Base-by-base conservation (phyloP, 2,329 filamentous ascomycete species). In the Neonectria coccinea region DNA sequence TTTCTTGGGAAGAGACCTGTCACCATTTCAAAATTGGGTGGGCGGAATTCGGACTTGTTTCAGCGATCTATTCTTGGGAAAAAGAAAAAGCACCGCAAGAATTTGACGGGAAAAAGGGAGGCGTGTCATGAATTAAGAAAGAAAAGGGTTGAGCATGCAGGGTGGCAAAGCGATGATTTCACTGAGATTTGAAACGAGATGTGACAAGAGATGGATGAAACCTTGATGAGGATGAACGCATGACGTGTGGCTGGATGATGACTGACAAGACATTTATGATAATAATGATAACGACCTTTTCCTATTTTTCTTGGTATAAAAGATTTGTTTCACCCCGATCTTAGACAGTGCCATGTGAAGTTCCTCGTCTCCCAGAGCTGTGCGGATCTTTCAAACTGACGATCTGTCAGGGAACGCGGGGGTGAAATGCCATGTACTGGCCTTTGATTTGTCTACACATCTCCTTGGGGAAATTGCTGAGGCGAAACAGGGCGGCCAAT, bases 241-340 rank as follows among this genome's bases (percentile, higher is more conserved):
- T 62, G 67, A 54, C 44, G 27, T 45, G 59, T 56, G 68, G 54
- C 56, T 59, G 62, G 64, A 66, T 65, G 60, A 70, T 67, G 62
- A 73, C 29, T 70, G 71, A 72, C 58, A 67, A 71, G 70, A 66
- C 53, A 67, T 62, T 71, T 60, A 73, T 69, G 71, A 73, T 62
- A 31, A 72, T 70, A 73, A 73, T 70, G 71, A 73, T 73, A 61
- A 73, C 55, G 68, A 72, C 51, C 53, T 58, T 64, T 64, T 67
- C 27, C 45, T 70, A 60, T 56, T 27, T 65, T 48, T 47, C 45
- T 51, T 62, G 44, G 48, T 62, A 59, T 31, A 57, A 31, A 8
- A n/a, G n/a, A 51, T 25, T 48, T 39, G 9, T 18, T 18, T 58
- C 14, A 33, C 25, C 16, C 25, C 14, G 2, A 39, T 2, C 22